These are phyloP conservation scores for Zea luxurians DNA, from an alignment of 176 grass and related monocot species.

Conservation along the genomic window DNA sequence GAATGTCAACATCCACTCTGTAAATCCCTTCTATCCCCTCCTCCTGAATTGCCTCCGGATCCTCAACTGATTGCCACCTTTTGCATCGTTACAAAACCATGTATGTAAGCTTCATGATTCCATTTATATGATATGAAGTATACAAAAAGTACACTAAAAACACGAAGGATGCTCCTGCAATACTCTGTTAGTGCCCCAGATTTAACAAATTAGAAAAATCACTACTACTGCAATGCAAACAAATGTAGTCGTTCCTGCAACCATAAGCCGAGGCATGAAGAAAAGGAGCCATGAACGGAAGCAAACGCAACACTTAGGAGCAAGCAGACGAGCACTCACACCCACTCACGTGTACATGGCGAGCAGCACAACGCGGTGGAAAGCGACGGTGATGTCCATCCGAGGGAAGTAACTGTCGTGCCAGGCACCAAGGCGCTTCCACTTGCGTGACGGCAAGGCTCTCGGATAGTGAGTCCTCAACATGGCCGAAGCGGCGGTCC, in stretches of 20 bases:
- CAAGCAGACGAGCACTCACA: neutral
- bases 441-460: slow-evolving; percentile 80
- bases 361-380: slow-evolving; percentile 84
- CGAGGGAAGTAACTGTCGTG: slow-evolving; percentile 72
- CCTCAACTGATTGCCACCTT: slow-evolving; percentile 84
- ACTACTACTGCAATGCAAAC: too few species aligned
- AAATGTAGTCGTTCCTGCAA: too few species aligned
- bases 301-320: neutral
- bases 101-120: slow-evolving; percentile 42
- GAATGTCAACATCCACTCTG: slow-evolving; percentile 73
- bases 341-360: slow-evolving; percentile 71
- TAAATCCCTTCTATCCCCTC: slow-evolving; percentile 59
- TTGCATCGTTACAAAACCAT: slow-evolving; percentile 54
- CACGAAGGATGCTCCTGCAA: too few species aligned
- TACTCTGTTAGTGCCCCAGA: too few species aligned
- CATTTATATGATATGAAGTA: neutral
- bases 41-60: slow-evolving; percentile 33
- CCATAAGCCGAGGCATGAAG: neutral
- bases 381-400: slow-evolving; percentile 65
- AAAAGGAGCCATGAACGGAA: too few species aligned
- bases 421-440: slow-evolving; percentile 89
- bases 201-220: too few species aligned
- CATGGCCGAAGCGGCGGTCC: slow-evolving; percentile 55
- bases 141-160: neutral
- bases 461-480: slow-evolving; percentile 75